Evolutionary conservation across 2,329 filamentous ascomycete species (phyloP).

Genomic region (Penicillium sp.): DNA sequence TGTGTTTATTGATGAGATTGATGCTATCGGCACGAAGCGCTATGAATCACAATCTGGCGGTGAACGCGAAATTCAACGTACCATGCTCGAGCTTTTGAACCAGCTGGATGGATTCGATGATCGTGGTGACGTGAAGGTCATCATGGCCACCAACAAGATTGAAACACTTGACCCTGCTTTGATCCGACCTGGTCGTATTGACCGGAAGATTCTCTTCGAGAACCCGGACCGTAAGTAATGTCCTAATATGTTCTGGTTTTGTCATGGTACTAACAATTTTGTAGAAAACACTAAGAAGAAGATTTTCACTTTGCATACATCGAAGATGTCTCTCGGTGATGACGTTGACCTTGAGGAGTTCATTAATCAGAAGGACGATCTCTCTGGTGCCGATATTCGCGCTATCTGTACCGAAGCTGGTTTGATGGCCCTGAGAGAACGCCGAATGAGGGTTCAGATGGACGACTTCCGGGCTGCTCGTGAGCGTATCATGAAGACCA

Average conservation of each 20-base stretch:
- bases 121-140: slow-evolving; percentile 97
- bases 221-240: slow-evolving; percentile 63
- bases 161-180: slow-evolving; percentile 94
- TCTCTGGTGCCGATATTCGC: slow-evolving; percentile 97
- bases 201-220: slow-evolving; percentile 88
- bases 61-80: slow-evolving; percentile 95
- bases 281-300: slow-evolving; percentile 87
- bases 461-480: slow-evolving; percentile 90
- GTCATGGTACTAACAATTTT: slow-evolving; percentile 22
- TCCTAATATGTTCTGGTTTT: background rate
- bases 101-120: slow-evolving; percentile 99
- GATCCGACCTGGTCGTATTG: slow-evolving; percentile 95
- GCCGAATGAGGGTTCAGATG: slow-evolving; percentile 98
- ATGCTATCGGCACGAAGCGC: slow-evolving; percentile 97
- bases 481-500: slow-evolving; percentile 94
- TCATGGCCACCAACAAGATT: slow-evolving; percentile 99
- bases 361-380: slow-evolving; percentile 95
- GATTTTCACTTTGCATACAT: slow-evolving; percentile 97
- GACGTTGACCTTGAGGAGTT: slow-evolving; percentile 99
- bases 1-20: slow-evolving; percentile 98
- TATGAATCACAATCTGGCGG: slow-evolving; percentile 97
- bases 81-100: slow-evolving; percentile 97
- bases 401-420: slow-evolving; percentile 98
- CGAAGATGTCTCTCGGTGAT: slow-evolving; percentile 94
- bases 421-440: slow-evolving; percentile 87